Percentiles rank a stretch among this genome's conserved stretches.
Evolutionary conservation across 2,329 filamentous ascomycete genomes (phyloP).

Genomic region (Talaromyces sp.): DNA sequence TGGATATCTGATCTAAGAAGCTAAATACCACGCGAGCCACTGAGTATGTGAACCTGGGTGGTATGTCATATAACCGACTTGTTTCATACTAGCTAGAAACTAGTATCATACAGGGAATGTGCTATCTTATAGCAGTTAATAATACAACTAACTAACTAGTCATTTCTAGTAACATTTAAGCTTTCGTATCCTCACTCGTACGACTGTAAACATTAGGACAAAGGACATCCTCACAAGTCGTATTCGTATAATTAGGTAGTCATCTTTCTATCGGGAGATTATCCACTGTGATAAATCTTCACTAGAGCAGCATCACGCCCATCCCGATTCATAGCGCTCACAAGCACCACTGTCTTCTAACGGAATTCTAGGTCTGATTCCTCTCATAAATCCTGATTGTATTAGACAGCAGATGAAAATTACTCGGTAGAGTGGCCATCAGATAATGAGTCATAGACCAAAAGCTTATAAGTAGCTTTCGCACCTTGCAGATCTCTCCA

Average conservation of each 20-base stretch:
- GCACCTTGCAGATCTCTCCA: not conserved
- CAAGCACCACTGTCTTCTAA: not conserved
- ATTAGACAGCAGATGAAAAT: too few species aligned
- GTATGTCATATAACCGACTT: not conserved
- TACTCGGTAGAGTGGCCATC: too few species aligned
- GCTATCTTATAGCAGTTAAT: not conserved
- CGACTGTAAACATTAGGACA: too few species aligned
- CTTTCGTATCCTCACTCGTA: too few species aligned
- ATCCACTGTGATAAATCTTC: not conserved
- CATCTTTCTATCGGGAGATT: not conserved
- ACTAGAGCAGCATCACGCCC: slow-evolving; percentile 5
- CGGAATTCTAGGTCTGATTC: not conserved
- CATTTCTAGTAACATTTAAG: not conserved
- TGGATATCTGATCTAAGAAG: not conserved
- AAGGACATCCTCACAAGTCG: not conserved
- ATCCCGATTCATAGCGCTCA: not conserved
- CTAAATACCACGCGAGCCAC: not conserved
- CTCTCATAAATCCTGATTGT: not conserved
- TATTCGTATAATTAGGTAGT: not conserved
- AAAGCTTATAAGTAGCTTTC: not conserved
- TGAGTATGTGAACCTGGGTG: not conserved
- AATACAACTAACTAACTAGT: not conserved
- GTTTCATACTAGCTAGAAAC: not conserved
- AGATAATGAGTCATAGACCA: not conserved
- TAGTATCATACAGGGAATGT: not conserved